phyloP scores from a whole-genome alignment of 2,329 filamentous ascomycete genomes.

The Aspergillus ochraceus region DNA sequence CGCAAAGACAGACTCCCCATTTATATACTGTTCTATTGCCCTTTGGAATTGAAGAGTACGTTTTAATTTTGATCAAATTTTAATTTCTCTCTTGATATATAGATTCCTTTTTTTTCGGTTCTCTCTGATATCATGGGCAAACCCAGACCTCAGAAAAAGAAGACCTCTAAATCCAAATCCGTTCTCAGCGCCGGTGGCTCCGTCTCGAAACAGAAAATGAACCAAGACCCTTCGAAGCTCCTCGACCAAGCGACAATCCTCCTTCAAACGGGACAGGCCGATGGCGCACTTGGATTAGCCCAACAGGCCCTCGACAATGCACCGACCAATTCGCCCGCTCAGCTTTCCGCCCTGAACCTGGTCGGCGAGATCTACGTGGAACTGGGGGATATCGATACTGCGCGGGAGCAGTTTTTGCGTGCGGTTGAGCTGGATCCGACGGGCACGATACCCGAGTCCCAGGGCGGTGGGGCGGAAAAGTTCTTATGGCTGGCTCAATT shows the following conservation, averaged over 20 bases:
- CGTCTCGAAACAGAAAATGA: constrained; percentile 43
- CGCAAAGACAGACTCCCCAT: not conserved
- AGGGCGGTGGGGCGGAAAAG: constrained; percentile 86
- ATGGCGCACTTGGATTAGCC: constrained; percentile 57
- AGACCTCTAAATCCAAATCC: constrained; percentile 44
- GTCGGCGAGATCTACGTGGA: constrained; percentile 82
- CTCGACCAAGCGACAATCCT: constrained; percentile 58
- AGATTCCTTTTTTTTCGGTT: not conserved
- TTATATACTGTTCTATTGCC: not conserved
- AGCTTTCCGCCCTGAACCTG: constrained; percentile 66
- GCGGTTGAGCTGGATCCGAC: constrained; percentile 76
- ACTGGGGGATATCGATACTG: constrained; percentile 74
- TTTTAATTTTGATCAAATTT: not conserved
- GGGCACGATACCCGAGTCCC: constrained; percentile 66
- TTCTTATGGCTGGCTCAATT: constrained; percentile 94
- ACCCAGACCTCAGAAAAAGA: constrained; percentile 50
- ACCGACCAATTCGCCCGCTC: constrained; percentile 34
- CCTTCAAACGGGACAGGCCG: constrained; percentile 59
- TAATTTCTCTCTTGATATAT: constrained; percentile 3
- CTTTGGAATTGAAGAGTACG: not conserved
- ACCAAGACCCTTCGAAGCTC: constrained; percentile 55
- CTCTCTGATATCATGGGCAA: constrained; percentile 49
- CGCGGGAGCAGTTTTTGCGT: constrained; percentile 68
- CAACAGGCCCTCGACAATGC: constrained; percentile 51
- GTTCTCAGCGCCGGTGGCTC: constrained; percentile 43